phyloP scores from a whole-genome alignment of 768 basidiomycete species.

The Amanita thiersii region DNA sequence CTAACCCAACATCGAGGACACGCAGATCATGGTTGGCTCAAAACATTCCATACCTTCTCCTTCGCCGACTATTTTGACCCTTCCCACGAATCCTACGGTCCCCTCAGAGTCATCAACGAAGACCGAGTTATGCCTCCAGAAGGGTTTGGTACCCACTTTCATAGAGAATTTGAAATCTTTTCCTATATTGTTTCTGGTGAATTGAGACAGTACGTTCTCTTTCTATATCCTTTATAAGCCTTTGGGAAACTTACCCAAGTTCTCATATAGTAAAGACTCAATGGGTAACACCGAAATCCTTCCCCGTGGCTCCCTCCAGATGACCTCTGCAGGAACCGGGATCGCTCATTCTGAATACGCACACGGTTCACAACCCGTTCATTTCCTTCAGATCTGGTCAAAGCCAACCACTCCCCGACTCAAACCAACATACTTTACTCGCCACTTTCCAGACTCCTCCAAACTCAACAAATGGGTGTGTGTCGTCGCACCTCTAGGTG shows the following conservation, averaged over 20 bases:
- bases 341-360: constrained; percentile 71
- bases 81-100: constrained; percentile 53
- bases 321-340: constrained; percentile 89
- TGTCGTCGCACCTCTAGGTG: constrained; percentile 68
- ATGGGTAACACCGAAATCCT: constrained; percentile 90
- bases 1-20: constrained; percentile 58
- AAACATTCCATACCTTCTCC: constrained; percentile 81
- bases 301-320: constrained; percentile 82
- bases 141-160: constrained; percentile 83
- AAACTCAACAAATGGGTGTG: constrained; percentile 67
- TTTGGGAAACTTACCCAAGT: background rate
- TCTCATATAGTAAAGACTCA: constrained; percentile 64
- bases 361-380: constrained; percentile 32
- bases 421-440: constrained; percentile 77
- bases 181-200: constrained; percentile 76
- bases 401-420: constrained; percentile 37
- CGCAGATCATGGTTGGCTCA: constrained; percentile 81
- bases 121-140: constrained; percentile 69
- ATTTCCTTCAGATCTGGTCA: constrained; percentile 50
- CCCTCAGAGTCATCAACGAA: constrained; percentile 88
- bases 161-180: constrained; percentile 88
- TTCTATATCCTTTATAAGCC: background rate
- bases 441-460: constrained; percentile 75
- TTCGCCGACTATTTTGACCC: constrained; percentile 58
- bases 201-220: constrained; percentile 63